Conservation (phyloP, 305 asterid species). For the Rubia tinctorum region DNA sequence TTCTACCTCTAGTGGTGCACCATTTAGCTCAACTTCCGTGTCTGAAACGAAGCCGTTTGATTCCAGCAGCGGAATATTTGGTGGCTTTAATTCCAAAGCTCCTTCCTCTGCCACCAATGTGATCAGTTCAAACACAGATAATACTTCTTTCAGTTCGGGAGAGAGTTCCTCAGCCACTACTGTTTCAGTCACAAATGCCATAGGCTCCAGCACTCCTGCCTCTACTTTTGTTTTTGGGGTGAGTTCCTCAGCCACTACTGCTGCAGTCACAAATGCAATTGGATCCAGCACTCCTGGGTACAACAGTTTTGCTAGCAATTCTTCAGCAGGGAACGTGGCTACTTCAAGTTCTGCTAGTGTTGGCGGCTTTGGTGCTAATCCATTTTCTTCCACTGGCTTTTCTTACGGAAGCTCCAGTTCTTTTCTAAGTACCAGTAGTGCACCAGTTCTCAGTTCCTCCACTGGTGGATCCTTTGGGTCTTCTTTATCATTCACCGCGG, state of each 20-base stretch:
- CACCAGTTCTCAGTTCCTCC: conserved; percentile 15
- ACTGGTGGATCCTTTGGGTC: conserved; percentile 32
- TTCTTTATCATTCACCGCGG: conserved; percentile 33
- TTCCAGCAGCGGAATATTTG: conserved; percentile 21
- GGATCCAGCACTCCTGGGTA: conserved; percentile 32
- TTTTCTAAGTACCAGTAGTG: conserved; percentile 19
- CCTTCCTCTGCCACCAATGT: conserved; percentile 18
- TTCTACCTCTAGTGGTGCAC: conserved; percentile 16
- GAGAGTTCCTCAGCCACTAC: conserved; percentile 33
- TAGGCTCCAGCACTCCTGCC: conserved; percentile 34
- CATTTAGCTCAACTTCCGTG: conserved; percentile 26
- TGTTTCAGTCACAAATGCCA: conserved; percentile 30
- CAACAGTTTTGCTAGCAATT: not conserved
- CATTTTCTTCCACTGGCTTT: conserved; percentile 38
- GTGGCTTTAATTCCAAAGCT: conserved; percentile 32
- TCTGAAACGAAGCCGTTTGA: conserved; percentile 29
- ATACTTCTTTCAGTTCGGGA: conserved; percentile 19
- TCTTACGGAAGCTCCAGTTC: conserved; percentile 50
- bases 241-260: conserved; percentile 33
- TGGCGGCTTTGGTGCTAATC: conserved; percentile 23
- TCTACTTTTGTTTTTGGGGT: conserved; percentile 37
- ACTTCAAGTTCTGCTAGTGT: conserved; percentile 31
- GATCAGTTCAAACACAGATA: conserved; percentile 16
- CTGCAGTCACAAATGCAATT: conserved; percentile 32
- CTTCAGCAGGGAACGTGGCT: conserved; percentile 22